A percentile compares a stretch with the other conserved stretches of the same genome.
These are phyloP conservation scores for Prunus yedoensis DNA, from an alignment of 331 rosid genomes.

Conservation along the genomic window DNA sequence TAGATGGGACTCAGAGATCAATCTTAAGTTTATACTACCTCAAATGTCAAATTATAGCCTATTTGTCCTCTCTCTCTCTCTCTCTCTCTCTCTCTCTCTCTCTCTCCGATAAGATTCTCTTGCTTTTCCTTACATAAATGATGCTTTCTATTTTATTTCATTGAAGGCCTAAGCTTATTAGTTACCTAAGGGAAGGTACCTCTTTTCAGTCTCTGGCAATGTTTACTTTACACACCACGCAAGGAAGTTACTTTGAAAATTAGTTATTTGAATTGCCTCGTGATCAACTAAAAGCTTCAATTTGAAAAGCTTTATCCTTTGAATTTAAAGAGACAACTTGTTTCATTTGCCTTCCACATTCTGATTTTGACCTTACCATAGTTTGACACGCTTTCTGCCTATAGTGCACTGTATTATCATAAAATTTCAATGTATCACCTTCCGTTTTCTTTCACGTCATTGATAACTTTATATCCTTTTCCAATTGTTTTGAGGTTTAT, in stretches of 20 bases:
- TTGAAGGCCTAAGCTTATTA: not conserved
- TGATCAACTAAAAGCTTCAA: not conserved
- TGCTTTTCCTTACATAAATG: not conserved
- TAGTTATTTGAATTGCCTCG: not conserved
- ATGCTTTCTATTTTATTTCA: not conserved
- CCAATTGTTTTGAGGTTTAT: not conserved
- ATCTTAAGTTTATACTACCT: no score
- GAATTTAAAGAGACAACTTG: not conserved
- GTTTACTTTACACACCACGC: not conserved
- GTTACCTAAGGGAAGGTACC: not conserved
- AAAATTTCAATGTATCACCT: not conserved
- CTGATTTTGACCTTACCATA: not conserved
- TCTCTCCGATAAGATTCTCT: not conserved
- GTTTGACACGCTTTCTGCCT: slow-evolving; percentile 2
- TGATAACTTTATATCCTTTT: not conserved
- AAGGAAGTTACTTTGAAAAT: not conserved
- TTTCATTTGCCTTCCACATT: not conserved
- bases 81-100: no score
- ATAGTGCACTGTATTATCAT: no score
- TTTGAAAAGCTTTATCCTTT: not conserved
- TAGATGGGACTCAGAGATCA: no score
- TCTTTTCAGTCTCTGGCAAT: not conserved
- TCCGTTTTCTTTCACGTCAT: not conserved
- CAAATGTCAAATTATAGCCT: no score
- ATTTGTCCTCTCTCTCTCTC: no score